These are phyloP conservation scores for Ceratocystis lukuohia DNA, from an alignment of 2,329 filamentous ascomycete genomes.

Conservation along the genomic window DNA sequence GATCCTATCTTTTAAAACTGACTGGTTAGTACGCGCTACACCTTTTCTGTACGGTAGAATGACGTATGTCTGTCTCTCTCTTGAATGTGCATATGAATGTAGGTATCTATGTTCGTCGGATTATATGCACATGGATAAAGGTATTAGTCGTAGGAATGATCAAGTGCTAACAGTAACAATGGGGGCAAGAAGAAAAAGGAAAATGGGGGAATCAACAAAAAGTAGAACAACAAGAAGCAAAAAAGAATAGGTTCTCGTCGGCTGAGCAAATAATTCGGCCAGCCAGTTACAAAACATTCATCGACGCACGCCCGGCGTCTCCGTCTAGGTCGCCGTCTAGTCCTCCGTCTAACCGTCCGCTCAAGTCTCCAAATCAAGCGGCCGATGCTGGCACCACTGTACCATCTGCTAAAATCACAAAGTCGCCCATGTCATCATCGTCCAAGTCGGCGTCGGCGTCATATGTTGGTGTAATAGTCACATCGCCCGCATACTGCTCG, in stretches of 20 bases:
- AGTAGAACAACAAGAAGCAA: background rate
- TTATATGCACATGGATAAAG: conserved; percentile 3
- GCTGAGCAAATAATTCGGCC: background rate
- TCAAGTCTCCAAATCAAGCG: background rate
- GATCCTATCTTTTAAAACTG: too few relatives aligned
- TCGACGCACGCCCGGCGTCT: background rate
- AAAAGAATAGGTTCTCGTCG: background rate
- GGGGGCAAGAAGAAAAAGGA: background rate
- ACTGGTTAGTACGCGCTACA: too few relatives aligned
- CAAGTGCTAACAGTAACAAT: background rate
- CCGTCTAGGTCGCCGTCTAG: too few relatives aligned
- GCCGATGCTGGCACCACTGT: conserved; percentile 15
- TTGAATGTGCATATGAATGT: background rate
- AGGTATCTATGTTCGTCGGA: background rate
- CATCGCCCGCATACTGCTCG: conserved; percentile 16
- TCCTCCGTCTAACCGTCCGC: too few relatives aligned
- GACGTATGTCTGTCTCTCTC: too few relatives aligned
- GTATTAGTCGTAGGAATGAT: conserved; percentile 5
- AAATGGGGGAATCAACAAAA: background rate
- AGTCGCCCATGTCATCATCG: conserved; percentile 18
- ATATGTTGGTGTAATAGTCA: conserved; percentile 5
- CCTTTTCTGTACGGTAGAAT: too few relatives aligned
- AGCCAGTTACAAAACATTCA: background rate
- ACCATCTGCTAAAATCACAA: conserved; percentile 18
- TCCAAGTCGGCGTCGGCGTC: conserved; percentile 9